Evolutionary conservation across 192 early-diverging fungal genomes (phyloP).

Genomic region (Coemansia sp.): DNA sequence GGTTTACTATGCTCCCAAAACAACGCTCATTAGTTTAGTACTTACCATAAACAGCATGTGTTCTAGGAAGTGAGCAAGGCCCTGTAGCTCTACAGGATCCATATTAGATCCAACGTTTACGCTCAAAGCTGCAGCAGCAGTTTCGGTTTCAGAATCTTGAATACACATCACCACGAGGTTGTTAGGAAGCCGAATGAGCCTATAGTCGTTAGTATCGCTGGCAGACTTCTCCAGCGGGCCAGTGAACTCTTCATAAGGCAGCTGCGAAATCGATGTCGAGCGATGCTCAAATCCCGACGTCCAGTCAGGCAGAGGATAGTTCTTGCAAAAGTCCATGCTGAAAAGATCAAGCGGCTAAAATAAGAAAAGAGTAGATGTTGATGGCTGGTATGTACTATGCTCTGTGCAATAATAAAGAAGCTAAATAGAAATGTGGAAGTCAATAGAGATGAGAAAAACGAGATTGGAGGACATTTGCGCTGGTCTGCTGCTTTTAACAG

Average conservation of each 20-base stretch:
- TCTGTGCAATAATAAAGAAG: neutral
- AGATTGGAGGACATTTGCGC: neutral
- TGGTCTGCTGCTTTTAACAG: neutral
- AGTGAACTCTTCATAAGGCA: slow-evolving; percentile 8
- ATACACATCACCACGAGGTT: slow-evolving; percentile 58
- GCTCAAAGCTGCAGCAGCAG: slow-evolving; percentile 56
- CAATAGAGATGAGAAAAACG: neutral
- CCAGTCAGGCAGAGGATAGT: slow-evolving; percentile 3
- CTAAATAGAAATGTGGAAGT: neutral
- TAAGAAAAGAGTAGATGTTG: neutral
- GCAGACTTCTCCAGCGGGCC: slow-evolving; percentile 37
- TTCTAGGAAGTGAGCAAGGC: slow-evolving; percentile 67
- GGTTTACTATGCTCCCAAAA: neutral
- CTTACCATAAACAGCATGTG: slow-evolving; percentile 61
- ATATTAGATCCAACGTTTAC: slow-evolving; percentile 61
- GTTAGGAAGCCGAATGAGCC: slow-evolving; percentile 56
- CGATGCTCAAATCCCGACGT: neutral
- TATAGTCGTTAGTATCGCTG: slow-evolving; percentile 57
- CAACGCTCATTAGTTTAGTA: neutral
- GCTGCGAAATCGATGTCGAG: neutral
- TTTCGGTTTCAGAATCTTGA: slow-evolving; percentile 53
- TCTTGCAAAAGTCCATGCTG: neutral
- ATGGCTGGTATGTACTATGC: neutral
- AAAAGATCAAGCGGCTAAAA: neutral
- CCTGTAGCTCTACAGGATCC: slow-evolving; percentile 59